A percentile compares a stretch with the other conserved stretches of the same genome.
These are phyloP conservation scores for Parasarocladium wereldwijsianum DNA, from an alignment of 2,329 filamentous ascomycete genomes.

Conservation along the genomic window DNA sequence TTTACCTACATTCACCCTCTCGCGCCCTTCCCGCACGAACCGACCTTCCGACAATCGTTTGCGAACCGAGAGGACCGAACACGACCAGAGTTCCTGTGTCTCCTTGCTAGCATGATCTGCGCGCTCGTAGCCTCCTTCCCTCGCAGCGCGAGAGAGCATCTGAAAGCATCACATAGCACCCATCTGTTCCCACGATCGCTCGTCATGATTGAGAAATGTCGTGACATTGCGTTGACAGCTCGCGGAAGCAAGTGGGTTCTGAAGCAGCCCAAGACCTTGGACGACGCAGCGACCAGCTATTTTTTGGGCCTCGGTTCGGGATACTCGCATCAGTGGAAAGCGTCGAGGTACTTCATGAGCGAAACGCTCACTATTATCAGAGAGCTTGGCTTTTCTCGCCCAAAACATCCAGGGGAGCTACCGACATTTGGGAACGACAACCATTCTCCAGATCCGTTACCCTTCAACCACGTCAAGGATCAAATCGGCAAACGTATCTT, in stretches of 20 bases:
- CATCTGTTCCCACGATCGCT: slow-evolving; percentile 54
- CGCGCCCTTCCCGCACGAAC: slow-evolving; percentile 64
- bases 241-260: slow-evolving; percentile 39
- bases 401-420: slow-evolving; percentile 26
- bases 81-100: slow-evolving; percentile 51
- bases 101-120: slow-evolving; percentile 62
- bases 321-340: slow-evolving; percentile 53
- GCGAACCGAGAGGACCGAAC: slow-evolving; percentile 50
- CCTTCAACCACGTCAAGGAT: slow-evolving; percentile 55
- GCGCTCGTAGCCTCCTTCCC: slow-evolving; percentile 64
- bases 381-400: slow-evolving; percentile 49
- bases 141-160: slow-evolving; percentile 51
- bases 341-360: slow-evolving; percentile 56
- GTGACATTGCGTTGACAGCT: slow-evolving; percentile 52
- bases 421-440: slow-evolving; percentile 25
- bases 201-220: slow-evolving; percentile 55
- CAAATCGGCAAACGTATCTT: slow-evolving; percentile 69
- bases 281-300: slow-evolving; percentile 58
- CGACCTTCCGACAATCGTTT: slow-evolving; percentile 59
- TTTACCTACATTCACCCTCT: slow-evolving; percentile 72
- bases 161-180: slow-evolving; percentile 50
- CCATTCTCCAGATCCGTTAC: slow-evolving; percentile 23
- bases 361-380: slow-evolving; percentile 56
- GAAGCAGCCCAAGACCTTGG: slow-evolving; percentile 31
- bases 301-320: slow-evolving; percentile 53